Conservation (phyloP, 768 basidiomycete species). For the Tricholoma flavovirens region DNA sequence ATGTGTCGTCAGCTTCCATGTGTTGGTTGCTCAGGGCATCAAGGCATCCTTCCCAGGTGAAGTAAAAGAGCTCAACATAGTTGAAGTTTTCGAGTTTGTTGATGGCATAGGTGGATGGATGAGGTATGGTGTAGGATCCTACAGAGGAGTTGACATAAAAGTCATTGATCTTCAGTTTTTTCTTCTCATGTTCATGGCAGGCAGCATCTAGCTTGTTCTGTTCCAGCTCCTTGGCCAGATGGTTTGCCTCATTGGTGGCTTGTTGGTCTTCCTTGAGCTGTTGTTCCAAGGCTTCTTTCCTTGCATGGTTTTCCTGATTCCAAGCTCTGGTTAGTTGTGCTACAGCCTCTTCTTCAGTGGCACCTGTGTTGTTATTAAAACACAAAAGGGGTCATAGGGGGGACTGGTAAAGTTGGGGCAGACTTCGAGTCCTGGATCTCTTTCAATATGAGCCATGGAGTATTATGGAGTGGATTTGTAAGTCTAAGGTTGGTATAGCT, state of each 20-base stretch:
- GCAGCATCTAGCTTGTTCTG: not conserved
- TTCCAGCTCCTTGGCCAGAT: not conserved
- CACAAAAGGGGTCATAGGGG: not conserved
- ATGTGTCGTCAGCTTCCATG: conserved; percentile 5
- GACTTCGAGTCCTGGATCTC: too few relatives aligned
- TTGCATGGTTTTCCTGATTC: too few relatives aligned
- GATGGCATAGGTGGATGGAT: too few relatives aligned
- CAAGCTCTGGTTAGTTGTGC: too few relatives aligned
- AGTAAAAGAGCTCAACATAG: too few relatives aligned
- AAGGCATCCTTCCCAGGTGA: conserved; percentile 8
- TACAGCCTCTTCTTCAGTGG: not conserved
- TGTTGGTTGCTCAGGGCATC: not conserved
- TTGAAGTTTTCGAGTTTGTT: too few relatives aligned
- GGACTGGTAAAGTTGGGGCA: not conserved
- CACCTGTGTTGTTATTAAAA: not conserved
- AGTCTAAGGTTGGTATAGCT: too few relatives aligned
- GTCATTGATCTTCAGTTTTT: not conserved
- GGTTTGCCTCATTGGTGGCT: not conserved
- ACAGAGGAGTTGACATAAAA: not conserved
- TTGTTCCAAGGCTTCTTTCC: not conserved
- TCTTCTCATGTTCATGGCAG: too few relatives aligned
- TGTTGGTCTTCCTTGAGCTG: too few relatives aligned
- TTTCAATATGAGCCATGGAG: too few relatives aligned
- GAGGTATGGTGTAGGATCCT: not conserved
- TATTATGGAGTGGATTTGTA: too few relatives aligned